These are phyloP conservation scores for Cryptococcus jaspeensis DNA, from an alignment of 1,284 basidiomycete species.

Conservation along the genomic window DNA sequence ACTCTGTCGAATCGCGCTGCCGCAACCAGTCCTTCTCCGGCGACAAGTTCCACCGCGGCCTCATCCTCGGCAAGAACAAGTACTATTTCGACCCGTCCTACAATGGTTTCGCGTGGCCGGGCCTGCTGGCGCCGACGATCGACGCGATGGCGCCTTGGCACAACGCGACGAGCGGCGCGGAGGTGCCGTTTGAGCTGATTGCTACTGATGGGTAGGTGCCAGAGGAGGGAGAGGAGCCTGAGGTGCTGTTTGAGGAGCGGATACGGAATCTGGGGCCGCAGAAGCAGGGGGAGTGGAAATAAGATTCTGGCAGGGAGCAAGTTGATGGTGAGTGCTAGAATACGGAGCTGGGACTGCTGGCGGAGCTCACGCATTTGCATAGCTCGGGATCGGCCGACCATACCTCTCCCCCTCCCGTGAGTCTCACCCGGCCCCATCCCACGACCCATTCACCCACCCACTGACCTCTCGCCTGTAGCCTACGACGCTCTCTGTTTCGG, in stretches of 20 bases:
- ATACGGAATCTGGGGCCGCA: too few relatives aligned
- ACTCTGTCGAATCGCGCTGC: slow-evolving; percentile 49
- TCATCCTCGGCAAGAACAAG: slow-evolving; percentile 46
- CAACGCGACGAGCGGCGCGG: slow-evolving; percentile 7
- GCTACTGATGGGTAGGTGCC: slow-evolving; percentile 25
- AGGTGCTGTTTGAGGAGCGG: too few relatives aligned
- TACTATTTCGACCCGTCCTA: slow-evolving; percentile 34
- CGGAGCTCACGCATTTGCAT: too few relatives aligned
- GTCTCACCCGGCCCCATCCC: too few relatives aligned
- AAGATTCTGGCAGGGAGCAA: too few relatives aligned
- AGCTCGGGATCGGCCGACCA: too few relatives aligned
- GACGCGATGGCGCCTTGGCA: slow-evolving; percentile 3
- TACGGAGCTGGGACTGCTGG: too few relatives aligned
- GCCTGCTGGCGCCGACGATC: slow-evolving; percentile 5
- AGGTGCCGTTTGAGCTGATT: slow-evolving; percentile 26
- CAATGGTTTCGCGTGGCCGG: slow-evolving; percentile 13
- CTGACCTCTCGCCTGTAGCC: too few relatives aligned
- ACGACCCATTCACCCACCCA: too few relatives aligned
- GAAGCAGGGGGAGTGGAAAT: too few relatives aligned
- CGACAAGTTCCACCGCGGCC: slow-evolving; percentile 40
- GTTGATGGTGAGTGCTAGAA: too few relatives aligned
- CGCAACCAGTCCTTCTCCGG: slow-evolving; percentile 14
- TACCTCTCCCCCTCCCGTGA: too few relatives aligned
- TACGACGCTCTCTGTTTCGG: slow-evolving; percentile 53
- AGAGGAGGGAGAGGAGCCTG: slow-evolving; percentile 9